These are phyloP conservation scores for Aspergillus felis DNA, from an alignment of 2,329 filamentous ascomycete species.

Conservation along the genomic window DNA sequence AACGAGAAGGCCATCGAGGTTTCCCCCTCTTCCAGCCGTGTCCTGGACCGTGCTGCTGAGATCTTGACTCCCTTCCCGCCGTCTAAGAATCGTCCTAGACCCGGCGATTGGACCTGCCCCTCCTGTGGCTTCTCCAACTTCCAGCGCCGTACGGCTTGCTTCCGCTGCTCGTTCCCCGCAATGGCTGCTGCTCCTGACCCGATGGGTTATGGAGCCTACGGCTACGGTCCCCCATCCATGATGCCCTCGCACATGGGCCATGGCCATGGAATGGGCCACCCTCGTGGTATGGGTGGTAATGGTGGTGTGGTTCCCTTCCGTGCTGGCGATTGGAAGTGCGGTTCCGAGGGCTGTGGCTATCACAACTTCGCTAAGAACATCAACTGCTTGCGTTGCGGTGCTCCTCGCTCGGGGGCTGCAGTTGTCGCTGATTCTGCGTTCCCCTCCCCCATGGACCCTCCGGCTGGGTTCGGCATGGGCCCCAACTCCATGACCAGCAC, in stretches of 20 bases:
- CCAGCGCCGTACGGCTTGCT: slow-evolving; percentile 95
- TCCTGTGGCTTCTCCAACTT: slow-evolving; percentile 99
- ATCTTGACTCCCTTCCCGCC: slow-evolving; percentile 97
- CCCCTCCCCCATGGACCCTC: slow-evolving; percentile 82
- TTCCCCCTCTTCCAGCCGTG: slow-evolving; percentile 92
- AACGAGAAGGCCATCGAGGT: slow-evolving; percentile 99
- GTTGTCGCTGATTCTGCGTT: slow-evolving; percentile 93
- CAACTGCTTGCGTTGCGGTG: slow-evolving; percentile 92
- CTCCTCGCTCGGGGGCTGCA: slow-evolving; percentile 86
- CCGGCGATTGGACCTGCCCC: slow-evolving; percentile 98
- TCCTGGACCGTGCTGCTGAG: slow-evolving; percentile 90
- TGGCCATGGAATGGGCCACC: slow-evolving; percentile 55
- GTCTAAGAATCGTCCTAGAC: slow-evolving; percentile 95
- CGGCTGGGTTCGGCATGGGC: slow-evolving; percentile 78
- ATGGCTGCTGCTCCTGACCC: slow-evolving; percentile 76
- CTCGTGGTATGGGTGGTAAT: slow-evolving; percentile 64
- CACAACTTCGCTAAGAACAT: slow-evolving; percentile 99
- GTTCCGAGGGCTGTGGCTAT: slow-evolving; percentile 93
- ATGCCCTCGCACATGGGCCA: slow-evolving; percentile 72
- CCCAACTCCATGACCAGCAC: slow-evolving; percentile 83
- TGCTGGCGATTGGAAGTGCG: slow-evolving; percentile 98
- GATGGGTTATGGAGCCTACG: slow-evolving; percentile 62
- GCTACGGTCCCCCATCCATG: slow-evolving; percentile 67
- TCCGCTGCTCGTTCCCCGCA: slow-evolving; percentile 98
- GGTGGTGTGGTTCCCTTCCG: slow-evolving; percentile 92